Conservation (phyloP, 495 filamentous ascomycete genomes). For the Neurospora sp. region DNA sequence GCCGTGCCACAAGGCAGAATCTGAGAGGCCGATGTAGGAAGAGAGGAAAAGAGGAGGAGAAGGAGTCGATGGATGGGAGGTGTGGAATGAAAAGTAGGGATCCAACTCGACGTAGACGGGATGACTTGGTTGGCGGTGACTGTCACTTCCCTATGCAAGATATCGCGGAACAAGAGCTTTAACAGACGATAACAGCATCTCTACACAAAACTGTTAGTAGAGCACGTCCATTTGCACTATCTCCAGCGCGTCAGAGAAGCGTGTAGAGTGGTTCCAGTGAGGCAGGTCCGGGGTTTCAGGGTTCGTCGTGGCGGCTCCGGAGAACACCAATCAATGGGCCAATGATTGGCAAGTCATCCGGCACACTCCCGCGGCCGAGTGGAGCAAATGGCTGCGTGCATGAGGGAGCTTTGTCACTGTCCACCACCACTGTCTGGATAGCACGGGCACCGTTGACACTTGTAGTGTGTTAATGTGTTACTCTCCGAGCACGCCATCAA, state of each 20-base stretch:
- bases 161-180: not conserved
- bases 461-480: not conserved
- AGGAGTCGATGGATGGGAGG: constrained; percentile 1
- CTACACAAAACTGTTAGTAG: not conserved
- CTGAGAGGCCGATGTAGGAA: not conserved
- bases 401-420: not conserved
- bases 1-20: not conserved
- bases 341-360: not conserved
- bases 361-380: not conserved
- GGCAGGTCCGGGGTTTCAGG: not conserved
- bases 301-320: not conserved
- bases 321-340: not conserved
- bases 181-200: not conserved
- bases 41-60: constrained; percentile 1
- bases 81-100: not conserved
- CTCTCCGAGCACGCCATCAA: not conserved
- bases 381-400: not conserved
- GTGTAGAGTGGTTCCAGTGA: not conserved
- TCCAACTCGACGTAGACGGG: constrained; percentile 10
- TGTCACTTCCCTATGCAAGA: not conserved
- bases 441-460: not conserved
- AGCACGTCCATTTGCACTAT: not conserved
- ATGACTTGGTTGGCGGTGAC: constrained; percentile 24
- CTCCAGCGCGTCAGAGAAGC: not conserved
- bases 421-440: not conserved